Percentiles rank a stretch among this genome's conserved stretches.
Conservation (phyloP, 805 yeast species). For the Torulaspora quercuum region DNA sequence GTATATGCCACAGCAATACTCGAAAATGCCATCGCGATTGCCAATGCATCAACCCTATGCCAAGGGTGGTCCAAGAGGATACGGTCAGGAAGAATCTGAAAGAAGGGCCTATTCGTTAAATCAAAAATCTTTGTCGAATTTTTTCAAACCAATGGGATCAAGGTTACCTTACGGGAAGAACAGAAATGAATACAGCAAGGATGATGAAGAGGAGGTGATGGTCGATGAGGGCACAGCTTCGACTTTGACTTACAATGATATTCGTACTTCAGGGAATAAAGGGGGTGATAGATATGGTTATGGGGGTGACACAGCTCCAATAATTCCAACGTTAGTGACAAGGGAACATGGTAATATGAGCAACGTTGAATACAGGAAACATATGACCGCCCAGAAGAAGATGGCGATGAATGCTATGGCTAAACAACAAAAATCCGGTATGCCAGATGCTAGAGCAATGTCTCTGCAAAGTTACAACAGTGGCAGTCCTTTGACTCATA, state of each 20-base stretch:
- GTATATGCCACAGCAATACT: conserved; percentile 7
- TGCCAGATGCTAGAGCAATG: conserved; percentile 44
- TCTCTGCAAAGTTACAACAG: conserved; percentile 36
- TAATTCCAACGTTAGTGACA: conserved; percentile 63
- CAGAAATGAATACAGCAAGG: conserved; percentile 35
- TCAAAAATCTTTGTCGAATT: conserved; percentile 26
- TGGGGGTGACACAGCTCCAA: conserved; percentile 62
- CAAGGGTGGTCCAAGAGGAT: conserved; percentile 3
- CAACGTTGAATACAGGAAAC: conserved; percentile 65
- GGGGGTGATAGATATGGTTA: conserved; percentile 56
- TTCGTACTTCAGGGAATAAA: conserved; percentile 59
- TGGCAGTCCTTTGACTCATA: conserved; percentile 13
- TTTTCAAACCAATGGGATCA: conserved; percentile 24
- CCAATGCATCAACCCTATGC: conserved; percentile 4
- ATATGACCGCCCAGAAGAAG: conserved; percentile 64
- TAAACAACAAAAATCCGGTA: conserved; percentile 23
- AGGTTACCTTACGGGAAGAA: conserved; percentile 14
- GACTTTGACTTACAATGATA: conserved; percentile 57
- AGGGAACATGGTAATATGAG: conserved; percentile 37
- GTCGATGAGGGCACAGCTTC: conserved; percentile 36
- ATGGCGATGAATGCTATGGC: conserved; percentile 48
- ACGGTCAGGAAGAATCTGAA: conserved; percentile 11
- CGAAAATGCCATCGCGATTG: conserved; percentile 7
- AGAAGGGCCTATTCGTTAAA: conserved; percentile 24
- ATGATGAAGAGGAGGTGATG: conserved; percentile 38